These are phyloP conservation scores for Punica granatum DNA, from an alignment of 345 rosid species.

Conservation along the genomic window DNA sequence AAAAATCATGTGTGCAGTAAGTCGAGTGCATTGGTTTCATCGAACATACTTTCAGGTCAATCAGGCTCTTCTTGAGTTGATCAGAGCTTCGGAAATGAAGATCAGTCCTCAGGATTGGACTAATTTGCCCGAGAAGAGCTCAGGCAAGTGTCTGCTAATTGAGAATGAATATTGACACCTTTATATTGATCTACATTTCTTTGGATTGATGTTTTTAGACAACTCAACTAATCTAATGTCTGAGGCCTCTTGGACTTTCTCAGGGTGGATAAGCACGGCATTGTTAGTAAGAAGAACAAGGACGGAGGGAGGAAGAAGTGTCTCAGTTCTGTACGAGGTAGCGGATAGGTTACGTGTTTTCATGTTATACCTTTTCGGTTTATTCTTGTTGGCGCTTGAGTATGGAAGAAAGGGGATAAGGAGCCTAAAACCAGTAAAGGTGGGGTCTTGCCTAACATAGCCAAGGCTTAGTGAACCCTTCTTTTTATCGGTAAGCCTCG, in stretches of 20 bases:
- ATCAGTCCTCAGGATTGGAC: slow-evolving; percentile 63
- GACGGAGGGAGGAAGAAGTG: slow-evolving; percentile 27
- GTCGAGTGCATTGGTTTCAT: background rate
- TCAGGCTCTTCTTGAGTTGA: slow-evolving; percentile 65
- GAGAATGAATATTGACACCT: background rate
- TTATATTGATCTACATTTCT: background rate
- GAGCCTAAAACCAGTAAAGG: slow-evolving; percentile 47
- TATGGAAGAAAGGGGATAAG: slow-evolving; percentile 38
- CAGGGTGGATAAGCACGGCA: slow-evolving; percentile 41
- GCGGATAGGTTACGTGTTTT: slow-evolving; percentile 35
- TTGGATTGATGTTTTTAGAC: background rate
- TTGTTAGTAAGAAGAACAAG: slow-evolving; percentile 19
- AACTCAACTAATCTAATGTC: background rate
- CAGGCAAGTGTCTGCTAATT: background rate
- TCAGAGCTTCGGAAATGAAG: slow-evolving; percentile 52
- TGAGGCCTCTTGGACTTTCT: background rate
- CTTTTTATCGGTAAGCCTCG: slow-evolving; percentile 27
- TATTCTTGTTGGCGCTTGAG: slow-evolving; percentile 49
- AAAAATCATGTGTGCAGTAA: background rate
- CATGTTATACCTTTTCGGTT: slow-evolving; percentile 48
- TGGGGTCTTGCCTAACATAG: slow-evolving; percentile 45
- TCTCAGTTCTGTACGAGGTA: slow-evolving; percentile 10
- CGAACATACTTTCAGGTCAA: slow-evolving; percentile 59
- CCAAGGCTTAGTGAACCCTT: slow-evolving; percentile 9
- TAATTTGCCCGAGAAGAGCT: slow-evolving; percentile 36